These are phyloP conservation scores for Sporisorium scitamineum DNA, from an alignment of 1,284 basidiomycete species.

Conservation along the genomic window DNA sequence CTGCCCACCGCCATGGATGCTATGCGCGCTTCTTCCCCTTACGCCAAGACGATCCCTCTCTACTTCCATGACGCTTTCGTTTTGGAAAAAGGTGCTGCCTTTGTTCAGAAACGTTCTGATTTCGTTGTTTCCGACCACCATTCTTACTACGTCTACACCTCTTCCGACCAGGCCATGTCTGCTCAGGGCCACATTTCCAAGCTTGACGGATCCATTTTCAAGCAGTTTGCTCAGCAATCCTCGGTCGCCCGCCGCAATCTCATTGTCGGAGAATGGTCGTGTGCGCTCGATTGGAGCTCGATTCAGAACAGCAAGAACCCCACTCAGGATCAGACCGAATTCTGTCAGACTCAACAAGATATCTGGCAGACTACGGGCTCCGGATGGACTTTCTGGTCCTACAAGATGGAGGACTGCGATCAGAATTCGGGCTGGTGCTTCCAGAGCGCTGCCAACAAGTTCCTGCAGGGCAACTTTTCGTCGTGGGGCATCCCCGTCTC, in stretches of 20 bases:
- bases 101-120: slow-evolving; percentile 74
- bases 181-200: slow-evolving; percentile 62
- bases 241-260: slow-evolving; percentile 73
- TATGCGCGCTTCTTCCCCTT: slow-evolving; percentile 73
- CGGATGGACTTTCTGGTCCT: slow-evolving; percentile 82
- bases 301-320: slow-evolving; percentile 73
- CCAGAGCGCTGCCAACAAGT: slow-evolving; percentile 51
- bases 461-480: slow-evolving; percentile 52
- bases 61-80: slow-evolving; percentile 83
- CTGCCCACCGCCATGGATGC: slow-evolving; percentile 72
- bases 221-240: slow-evolving; percentile 35
- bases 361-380: slow-evolving; percentile 76
- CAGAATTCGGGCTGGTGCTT: slow-evolving; percentile 69
- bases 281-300: slow-evolving; percentile 76
- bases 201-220: slow-evolving; percentile 55
- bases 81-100: slow-evolving; percentile 74
- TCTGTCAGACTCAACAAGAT: slow-evolving; percentile 77
- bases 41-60: slow-evolving; percentile 75
- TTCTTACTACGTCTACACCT: slow-evolving; percentile 75
- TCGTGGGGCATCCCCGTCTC: slow-evolving; percentile 56
- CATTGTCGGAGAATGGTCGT: slow-evolving; percentile 73
- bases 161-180: slow-evolving; percentile 50
- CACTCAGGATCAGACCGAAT: slow-evolving; percentile 73
- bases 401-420: slow-evolving; percentile 69
- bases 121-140: slow-evolving; percentile 83